Conservation (phyloP, 768 basidiomycete genomes). For the Coprinellus aureogranulatus region DNA sequence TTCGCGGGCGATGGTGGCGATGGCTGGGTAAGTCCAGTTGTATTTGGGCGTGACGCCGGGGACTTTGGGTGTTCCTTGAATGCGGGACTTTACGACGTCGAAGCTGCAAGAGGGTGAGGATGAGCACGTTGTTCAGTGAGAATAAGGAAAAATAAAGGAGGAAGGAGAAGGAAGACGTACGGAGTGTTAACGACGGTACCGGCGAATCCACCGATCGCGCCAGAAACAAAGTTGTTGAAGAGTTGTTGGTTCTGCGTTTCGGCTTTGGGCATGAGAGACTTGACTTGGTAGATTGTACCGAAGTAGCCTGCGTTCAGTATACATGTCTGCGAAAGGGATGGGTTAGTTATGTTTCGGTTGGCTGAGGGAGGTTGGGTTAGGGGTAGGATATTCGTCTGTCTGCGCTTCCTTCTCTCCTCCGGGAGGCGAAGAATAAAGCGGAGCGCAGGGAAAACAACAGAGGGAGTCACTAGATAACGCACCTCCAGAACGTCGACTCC, state of each 20-base stretch:
- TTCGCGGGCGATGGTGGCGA: constrained; percentile 78
- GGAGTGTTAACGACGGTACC: constrained; percentile 94
- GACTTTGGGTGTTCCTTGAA: constrained; percentile 68
- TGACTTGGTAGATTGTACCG: constrained; percentile 85
- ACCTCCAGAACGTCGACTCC: constrained; percentile 99
- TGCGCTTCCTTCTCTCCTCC: too few relatives aligned
- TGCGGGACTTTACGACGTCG: constrained; percentile 87
- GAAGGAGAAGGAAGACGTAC: constrained; percentile 36
- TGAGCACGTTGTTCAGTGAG: neutral
- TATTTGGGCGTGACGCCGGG: constrained; percentile 82
- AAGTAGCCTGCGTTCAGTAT: constrained; percentile 97
- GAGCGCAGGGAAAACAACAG: constrained; percentile 5
- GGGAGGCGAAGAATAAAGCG: neutral
- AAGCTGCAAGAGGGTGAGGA: constrained; percentile 8
- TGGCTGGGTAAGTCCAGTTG: constrained; percentile 93
- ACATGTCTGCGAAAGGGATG: constrained; percentile 72
- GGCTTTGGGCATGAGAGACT: constrained; percentile 76
- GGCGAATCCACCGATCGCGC: constrained; percentile 83
- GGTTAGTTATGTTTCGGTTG: too few relatives aligned
- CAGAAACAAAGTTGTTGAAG: constrained; percentile 90
- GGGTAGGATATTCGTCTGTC: too few relatives aligned
- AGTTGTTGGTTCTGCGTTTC: constrained; percentile 66
- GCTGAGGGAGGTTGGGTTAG: neutral
- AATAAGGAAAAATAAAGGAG: neutral
- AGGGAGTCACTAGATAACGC: constrained; percentile 9